Evolutionary conservation across 805 yeast genomes (phyloP).

Genomic region (Debaryomyces hansenii): DNA sequence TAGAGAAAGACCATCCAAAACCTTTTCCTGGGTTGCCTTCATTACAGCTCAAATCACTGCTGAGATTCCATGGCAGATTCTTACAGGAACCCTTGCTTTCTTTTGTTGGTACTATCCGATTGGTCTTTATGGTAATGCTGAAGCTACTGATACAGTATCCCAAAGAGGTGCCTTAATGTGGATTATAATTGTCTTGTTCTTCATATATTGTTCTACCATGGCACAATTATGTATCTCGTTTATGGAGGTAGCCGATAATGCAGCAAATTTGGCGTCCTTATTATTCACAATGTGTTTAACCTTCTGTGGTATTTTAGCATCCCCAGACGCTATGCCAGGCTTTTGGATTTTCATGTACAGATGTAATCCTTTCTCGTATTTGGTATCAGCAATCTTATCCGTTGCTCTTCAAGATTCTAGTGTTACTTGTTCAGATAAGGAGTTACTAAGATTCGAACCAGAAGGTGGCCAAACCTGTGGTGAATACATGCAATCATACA

Average conservation of each 20-base stretch:
- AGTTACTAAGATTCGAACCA: constrained; percentile 23
- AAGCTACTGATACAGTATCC: constrained; percentile 22
- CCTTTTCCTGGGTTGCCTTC: constrained; percentile 67
- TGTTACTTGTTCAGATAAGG: constrained; percentile 24
- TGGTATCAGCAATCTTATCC: constrained; percentile 27
- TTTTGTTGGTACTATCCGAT: constrained; percentile 52
- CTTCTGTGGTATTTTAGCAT: constrained; percentile 77
- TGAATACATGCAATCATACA: constrained; percentile 24
- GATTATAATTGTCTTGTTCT: constrained; percentile 44
- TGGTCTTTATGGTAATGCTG: constrained; percentile 24
- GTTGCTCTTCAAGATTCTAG: constrained; percentile 28
- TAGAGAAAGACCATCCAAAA: constrained; percentile 71
- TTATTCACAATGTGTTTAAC: constrained; percentile 62
- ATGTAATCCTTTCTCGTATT: constrained; percentile 34
- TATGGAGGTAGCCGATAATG: constrained; percentile 57
- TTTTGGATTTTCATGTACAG: constrained; percentile 52
- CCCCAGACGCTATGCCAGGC: constrained; percentile 55
- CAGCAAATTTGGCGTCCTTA: constrained; percentile 59
- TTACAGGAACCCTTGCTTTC: constrained; percentile 66
- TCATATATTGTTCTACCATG: constrained; percentile 54
- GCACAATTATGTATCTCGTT: constrained; percentile 63
- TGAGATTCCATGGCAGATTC: constrained; percentile 65
- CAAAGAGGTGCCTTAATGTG: constrained; percentile 61
- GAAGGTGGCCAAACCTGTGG: constrained; percentile 28
- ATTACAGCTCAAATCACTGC: constrained; percentile 60